phyloP scores from a whole-genome alignment of 768 basidiomycete genomes.

The Collybiopsis luxurians region DNA sequence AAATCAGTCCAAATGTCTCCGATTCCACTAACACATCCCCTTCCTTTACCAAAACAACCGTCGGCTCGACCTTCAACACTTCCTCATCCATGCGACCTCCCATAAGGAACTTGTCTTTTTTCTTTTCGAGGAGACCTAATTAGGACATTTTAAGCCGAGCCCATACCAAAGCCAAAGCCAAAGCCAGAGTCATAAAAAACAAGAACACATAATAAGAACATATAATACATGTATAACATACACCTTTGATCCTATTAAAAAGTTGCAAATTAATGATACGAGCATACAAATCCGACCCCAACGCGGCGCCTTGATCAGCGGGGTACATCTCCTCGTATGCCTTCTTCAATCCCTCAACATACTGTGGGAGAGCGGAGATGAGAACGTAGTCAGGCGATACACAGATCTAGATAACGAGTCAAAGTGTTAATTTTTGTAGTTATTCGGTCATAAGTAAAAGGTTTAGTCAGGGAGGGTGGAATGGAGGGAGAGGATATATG shows the following conservation, averaged over 20 bases:
- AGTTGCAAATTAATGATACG: slow-evolving; percentile 55
- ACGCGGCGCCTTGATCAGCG: slow-evolving; percentile 28
- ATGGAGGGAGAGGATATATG: too few relatives aligned
- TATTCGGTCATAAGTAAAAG: too few relatives aligned
- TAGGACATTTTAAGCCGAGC: too few relatives aligned
- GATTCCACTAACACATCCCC: slow-evolving; percentile 78
- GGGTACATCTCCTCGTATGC: slow-evolving; percentile 31
- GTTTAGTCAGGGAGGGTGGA: too few relatives aligned
- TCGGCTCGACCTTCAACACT: slow-evolving; percentile 68
- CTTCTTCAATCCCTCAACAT: slow-evolving; percentile 41
- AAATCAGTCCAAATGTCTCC: slow-evolving; percentile 82
- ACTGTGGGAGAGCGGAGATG: slow-evolving; percentile 37
- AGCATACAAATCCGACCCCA: slow-evolving; percentile 39
- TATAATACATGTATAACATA: slow-evolving; percentile 24
- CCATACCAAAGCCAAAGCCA: too few relatives aligned
- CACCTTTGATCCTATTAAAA: slow-evolving; percentile 53
- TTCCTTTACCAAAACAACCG: slow-evolving; percentile 56
- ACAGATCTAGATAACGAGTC: slow-evolving; percentile 40
- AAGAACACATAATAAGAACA: too few relatives aligned
- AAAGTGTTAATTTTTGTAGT: too few relatives aligned
- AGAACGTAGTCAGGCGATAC: slow-evolving; percentile 61
- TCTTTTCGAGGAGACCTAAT: slow-evolving; percentile 44
- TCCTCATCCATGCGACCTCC: slow-evolving; percentile 62
- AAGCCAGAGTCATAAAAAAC: too few relatives aligned
- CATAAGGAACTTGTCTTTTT: slow-evolving; percentile 60